These are phyloP conservation scores for Cladosporium velox DNA, from an alignment of 2,329 filamentous ascomycete species.

Conservation along the genomic window DNA sequence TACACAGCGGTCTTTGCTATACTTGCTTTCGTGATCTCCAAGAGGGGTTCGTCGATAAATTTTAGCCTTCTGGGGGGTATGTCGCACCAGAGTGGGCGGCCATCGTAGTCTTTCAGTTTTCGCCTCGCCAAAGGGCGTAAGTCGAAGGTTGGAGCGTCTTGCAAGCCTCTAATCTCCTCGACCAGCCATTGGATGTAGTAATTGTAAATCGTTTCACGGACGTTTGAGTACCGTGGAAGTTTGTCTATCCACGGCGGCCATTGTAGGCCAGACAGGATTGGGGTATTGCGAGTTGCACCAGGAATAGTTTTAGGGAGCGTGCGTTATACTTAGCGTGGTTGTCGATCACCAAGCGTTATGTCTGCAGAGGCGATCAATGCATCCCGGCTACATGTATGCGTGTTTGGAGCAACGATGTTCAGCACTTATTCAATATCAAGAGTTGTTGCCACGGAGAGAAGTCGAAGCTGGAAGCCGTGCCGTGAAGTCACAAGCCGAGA, in stretches of 20 bases:
- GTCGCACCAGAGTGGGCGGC: neutral
- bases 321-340: too few species aligned
- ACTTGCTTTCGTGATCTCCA: too few species aligned
- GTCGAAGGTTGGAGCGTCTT: neutral
- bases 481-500: constrained; percentile 1
- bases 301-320: too few species aligned
- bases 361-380: too few species aligned
- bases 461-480: neutral
- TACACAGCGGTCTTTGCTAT: too few species aligned
- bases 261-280: neutral
- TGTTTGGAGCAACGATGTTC: too few species aligned
- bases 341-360: too few species aligned
- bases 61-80: neutral
- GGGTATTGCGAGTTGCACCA: neutral
- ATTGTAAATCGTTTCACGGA: neutral
- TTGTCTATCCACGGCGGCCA: neutral
- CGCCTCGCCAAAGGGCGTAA: neutral
- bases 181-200: neutral
- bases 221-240: neutral
- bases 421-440: too few species aligned
- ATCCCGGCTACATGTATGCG: too few species aligned
- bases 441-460: neutral
- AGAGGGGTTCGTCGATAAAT: neutral
- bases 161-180: neutral
- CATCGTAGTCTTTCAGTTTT: neutral